These are phyloP conservation scores for Chenopodium album DNA, from an alignment of 148 eudicot species.

Conservation along the genomic window DNA sequence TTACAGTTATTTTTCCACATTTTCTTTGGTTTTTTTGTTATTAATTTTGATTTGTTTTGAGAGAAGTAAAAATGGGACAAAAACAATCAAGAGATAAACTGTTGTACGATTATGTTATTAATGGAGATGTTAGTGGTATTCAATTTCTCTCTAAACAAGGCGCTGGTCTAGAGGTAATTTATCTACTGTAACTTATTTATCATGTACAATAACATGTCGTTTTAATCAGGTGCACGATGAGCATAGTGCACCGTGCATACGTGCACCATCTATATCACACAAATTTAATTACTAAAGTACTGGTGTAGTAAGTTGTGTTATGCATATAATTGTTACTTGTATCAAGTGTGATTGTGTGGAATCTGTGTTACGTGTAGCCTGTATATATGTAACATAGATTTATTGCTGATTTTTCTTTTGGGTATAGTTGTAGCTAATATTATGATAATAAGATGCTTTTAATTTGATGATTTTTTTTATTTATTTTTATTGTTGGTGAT, in stretches of 20 bases:
- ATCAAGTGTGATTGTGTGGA: too few relatives aligned
- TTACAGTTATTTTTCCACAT: not conserved
- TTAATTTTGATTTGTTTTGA: not conserved
- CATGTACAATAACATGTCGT: too few relatives aligned
- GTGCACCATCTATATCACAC: too few relatives aligned
- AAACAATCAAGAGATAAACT: slow-evolving; percentile 49
- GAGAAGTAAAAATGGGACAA: slow-evolving; percentile 47
- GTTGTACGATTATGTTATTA: slow-evolving; percentile 37
- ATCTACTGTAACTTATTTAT: not conserved
- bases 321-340: not conserved
- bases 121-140: slow-evolving; percentile 42
- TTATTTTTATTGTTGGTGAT: not conserved
- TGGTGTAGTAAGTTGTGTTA: not conserved
- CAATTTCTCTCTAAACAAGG: slow-evolving; percentile 45
- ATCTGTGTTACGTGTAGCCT: too few relatives aligned
- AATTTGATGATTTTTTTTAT: too few relatives aligned
- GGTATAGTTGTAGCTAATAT: too few relatives aligned
- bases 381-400: too few relatives aligned
- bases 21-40: not conserved
- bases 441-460: too few relatives aligned
- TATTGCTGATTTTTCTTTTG: too few relatives aligned
- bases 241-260: too few relatives aligned
- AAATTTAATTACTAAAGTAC: too few relatives aligned
- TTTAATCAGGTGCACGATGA: too few relatives aligned
- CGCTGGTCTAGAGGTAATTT: slow-evolving; percentile 57